A percentile compares a stretch with the other conserved stretches of the same genome.
These are phyloP conservation scores for Monocercomonoides exilis DNA, from an alignment of 78 protist species.

Conservation along the genomic window DNA sequence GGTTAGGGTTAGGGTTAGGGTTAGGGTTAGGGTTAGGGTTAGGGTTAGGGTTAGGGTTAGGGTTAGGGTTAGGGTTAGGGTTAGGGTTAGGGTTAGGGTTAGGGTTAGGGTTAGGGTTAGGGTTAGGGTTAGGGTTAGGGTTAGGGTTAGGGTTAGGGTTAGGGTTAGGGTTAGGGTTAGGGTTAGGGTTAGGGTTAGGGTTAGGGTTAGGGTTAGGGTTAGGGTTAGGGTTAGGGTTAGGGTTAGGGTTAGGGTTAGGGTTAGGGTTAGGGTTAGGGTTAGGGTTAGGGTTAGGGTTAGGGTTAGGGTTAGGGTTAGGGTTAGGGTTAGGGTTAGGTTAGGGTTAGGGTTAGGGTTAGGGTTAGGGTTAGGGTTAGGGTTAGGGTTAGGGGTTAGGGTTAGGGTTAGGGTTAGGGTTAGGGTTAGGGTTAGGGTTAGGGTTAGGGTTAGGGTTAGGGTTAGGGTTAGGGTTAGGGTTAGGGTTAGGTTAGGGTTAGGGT, in stretches of 20 bases:
- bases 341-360: constrained; percentile 24
- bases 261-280: constrained; percentile 1
- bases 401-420: background rate
- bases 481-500: no score
- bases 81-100: background rate
- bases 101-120: constrained; percentile 22
- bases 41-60: background rate
- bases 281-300: background rate
- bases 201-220: background rate
- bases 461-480: constrained; percentile 24
- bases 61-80: background rate
- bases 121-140: constrained; percentile 26
- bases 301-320: constrained; percentile 6
- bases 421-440: constrained; percentile 6
- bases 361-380: no score
- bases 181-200: constrained; percentile 24
- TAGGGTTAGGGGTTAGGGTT: no score
- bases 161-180: constrained; percentile 24
- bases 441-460: background rate
- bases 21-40: constrained; percentile 16
- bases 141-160: constrained; percentile 12
- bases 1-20: constrained; percentile 18
- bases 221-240: background rate
- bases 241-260: constrained; percentile 4
- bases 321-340: constrained; percentile 1